Evolutionary conservation across 2,329 filamentous ascomycete species (phyloP).

Genomic region (Pezicula rhizophila): DNA sequence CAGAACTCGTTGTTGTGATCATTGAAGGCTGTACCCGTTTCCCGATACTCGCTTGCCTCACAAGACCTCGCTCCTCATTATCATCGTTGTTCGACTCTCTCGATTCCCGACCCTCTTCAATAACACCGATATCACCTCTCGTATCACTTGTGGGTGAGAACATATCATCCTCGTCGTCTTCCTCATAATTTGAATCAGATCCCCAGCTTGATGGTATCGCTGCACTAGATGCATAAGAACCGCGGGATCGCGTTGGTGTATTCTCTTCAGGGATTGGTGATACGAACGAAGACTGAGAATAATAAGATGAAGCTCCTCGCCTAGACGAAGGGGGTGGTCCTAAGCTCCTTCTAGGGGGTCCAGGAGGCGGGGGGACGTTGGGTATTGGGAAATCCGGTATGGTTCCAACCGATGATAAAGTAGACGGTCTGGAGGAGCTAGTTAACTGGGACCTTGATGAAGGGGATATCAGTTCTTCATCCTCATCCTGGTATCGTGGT

Average conservation of each 20-base stretch:
- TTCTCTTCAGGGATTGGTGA: constrained; percentile 73
- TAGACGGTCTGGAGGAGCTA: constrained; percentile 46
- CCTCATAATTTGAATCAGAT: constrained; percentile 33
- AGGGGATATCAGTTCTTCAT: constrained; percentile 23
- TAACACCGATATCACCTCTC: constrained; percentile 13
- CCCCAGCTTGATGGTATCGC: constrained; percentile 67
- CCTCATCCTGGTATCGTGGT: constrained; percentile 28
- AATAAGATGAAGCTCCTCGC: constrained; percentile 57
- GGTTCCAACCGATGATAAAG: constrained; percentile 46
- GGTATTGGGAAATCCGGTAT: constrained; percentile 45
- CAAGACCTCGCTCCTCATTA: constrained; percentile 47
- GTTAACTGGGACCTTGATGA: constrained; percentile 40
- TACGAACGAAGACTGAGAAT: constrained; percentile 61
- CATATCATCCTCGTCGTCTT: constrained; percentile 15
- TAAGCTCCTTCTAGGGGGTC: constrained; percentile 39
- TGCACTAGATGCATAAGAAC: constrained; percentile 65
- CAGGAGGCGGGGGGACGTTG: constrained; percentile 8
- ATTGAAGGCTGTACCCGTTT: constrained; percentile 53
- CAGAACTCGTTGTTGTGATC: constrained; percentile 38
- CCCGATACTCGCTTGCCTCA: constrained; percentile 56
- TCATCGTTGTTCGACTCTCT: constrained; percentile 24
- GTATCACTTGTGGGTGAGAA: constrained; percentile 6
- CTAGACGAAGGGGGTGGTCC: constrained; percentile 56
- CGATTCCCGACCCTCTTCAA: constrained; percentile 23
- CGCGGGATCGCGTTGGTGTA: constrained; percentile 45